These are phyloP conservation scores for Rhinocladiella mackenziei DNA, from an alignment of 2,329 filamentous ascomycete species.

Conservation along the genomic window DNA sequence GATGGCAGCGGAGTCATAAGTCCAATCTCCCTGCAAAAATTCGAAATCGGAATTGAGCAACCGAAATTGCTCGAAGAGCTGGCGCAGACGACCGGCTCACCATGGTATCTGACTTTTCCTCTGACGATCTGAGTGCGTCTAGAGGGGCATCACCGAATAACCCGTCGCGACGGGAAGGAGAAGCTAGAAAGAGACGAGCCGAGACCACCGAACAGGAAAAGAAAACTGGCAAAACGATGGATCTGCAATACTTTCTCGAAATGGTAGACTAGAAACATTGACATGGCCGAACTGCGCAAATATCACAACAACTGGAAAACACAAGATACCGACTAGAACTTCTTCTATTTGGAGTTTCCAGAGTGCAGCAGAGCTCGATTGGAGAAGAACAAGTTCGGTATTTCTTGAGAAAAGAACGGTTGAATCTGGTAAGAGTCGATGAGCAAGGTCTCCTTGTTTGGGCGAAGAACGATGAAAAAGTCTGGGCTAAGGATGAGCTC, in stretches of 20 bases:
- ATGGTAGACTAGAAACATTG: constrained; percentile 85
- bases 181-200: constrained; percentile 38
- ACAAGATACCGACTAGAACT: constrained; percentile 73
- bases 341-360: constrained; percentile 81
- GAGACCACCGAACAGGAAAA: constrained; percentile 56
- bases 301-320: constrained; percentile 86
- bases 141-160: too few relatives aligned
- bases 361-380: constrained; percentile 69
- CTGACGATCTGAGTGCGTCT: constrained; percentile 41
- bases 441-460: constrained; percentile 71
- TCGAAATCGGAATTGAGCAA: constrained; percentile 74
- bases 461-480: constrained; percentile 74
- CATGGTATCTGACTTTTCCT: constrained; percentile 30
- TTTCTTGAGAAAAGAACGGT: constrained; percentile 73
- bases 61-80: constrained; percentile 66
- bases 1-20: background rate
- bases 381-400: constrained; percentile 78
- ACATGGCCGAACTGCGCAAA: constrained; percentile 73
- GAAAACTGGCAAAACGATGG: constrained; percentile 72
- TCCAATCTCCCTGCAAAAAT: constrained; percentile 50
- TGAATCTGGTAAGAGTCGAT: constrained; percentile 72
- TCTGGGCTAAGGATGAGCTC: constrained; percentile 65
- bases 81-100: constrained; percentile 59
- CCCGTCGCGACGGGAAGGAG: constrained; percentile 26
- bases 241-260: constrained; percentile 76